These are phyloP conservation scores for Pseudocercospora pini-densiflorae DNA, from an alignment of 2,329 filamentous ascomycete genomes.

Conservation along the genomic window DNA sequence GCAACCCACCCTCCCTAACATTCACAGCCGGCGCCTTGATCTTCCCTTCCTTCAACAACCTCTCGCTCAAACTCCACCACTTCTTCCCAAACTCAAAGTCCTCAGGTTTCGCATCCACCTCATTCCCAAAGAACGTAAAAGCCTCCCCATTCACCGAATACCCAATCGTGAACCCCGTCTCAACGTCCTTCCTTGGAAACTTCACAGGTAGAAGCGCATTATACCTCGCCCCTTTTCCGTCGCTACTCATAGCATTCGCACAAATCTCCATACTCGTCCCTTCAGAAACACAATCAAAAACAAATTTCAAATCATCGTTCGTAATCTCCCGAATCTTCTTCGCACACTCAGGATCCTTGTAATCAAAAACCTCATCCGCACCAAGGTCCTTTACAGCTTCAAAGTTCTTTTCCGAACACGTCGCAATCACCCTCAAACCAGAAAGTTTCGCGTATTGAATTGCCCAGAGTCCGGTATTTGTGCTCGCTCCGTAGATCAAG, in stretches of 20 bases:
- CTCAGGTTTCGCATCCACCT: conserved; percentile 21
- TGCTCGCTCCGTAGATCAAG: conserved; percentile 44
- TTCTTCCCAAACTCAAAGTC: conserved; percentile 42
- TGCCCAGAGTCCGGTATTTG: conserved; percentile 54
- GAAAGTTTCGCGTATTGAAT: conserved; percentile 54
- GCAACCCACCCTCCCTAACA: conserved; percentile 47
- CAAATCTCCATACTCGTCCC: conserved; percentile 27
- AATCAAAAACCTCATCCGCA: conserved; percentile 54
- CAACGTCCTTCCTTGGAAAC: conserved; percentile 27
- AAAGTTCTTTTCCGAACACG: conserved; percentile 53
- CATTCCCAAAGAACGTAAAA: conserved; percentile 24
- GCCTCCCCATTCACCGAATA: conserved; percentile 30
- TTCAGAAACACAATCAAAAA: conserved; percentile 23
- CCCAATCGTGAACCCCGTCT: conserved; percentile 25
- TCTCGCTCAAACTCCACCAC: conserved; percentile 45
- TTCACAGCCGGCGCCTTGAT: conserved; percentile 48
- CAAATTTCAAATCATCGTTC: conserved; percentile 19
- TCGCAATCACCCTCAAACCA: conserved; percentile 45
- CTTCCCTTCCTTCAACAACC: conserved; percentile 47
- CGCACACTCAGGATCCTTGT: conserved; percentile 47
- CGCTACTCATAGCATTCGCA: conserved; percentile 24
- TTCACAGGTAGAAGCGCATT: conserved; percentile 23
- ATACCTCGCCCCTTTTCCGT: conserved; percentile 21
- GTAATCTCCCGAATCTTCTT: conserved; percentile 45
- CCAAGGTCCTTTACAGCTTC: conserved; percentile 50